Evolutionary conservation across 176 grass and related monocot genomes (phyloP), one percentile per base, ranked within the genome.

Genomic region (maize (Zea mays)): DNA sequence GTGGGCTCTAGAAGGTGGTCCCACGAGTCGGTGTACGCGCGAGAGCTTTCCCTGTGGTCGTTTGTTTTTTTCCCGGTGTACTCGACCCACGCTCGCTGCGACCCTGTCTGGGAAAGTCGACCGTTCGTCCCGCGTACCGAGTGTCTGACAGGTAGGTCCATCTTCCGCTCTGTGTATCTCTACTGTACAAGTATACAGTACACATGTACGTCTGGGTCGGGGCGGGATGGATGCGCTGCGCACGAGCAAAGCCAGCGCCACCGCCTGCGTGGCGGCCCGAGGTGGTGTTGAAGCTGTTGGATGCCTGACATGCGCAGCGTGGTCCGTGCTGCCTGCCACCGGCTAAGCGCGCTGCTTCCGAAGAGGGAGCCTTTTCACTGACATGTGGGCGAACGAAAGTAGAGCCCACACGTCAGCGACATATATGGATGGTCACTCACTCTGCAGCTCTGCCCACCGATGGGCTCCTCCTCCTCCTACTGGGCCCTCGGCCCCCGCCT

Each of bases 241-340:
- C 48, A 14, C 66, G 50, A 38, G 47, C 58, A 14, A 27, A 57
- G 19, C 44, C n/a, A 42, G 11, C 49, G 4, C 3, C 54, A 75
- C 43, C 27, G 77, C 76, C 67, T 81, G 45, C 38, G 59, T 15
- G 15, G 62, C 75, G 51, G 60, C 36, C 13, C 35, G 59, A 79
- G 80, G 56, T 37, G 67, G 55, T 13, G 54, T 83, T 42, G 4
- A 17, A 19, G 76, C 90, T 86, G 86, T 92, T 56, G 69, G 83
- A 84, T 86, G 0, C 5, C 83, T 89, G 90, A 81, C 86, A 88
- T 75, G 11, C 86, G 86, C 86, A 83, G 81, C 13, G 78, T 71
- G 81, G 85, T 91, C 78, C 14, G 84, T 65, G 86, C 72, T 34
- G 8, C 34, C 4, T 34, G 38, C 58, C 62, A 62, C 27, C 27